Evolutionary conservation across 495 filamentous ascomycete species (phyloP).

Genomic region (Letharia lupina): DNA sequence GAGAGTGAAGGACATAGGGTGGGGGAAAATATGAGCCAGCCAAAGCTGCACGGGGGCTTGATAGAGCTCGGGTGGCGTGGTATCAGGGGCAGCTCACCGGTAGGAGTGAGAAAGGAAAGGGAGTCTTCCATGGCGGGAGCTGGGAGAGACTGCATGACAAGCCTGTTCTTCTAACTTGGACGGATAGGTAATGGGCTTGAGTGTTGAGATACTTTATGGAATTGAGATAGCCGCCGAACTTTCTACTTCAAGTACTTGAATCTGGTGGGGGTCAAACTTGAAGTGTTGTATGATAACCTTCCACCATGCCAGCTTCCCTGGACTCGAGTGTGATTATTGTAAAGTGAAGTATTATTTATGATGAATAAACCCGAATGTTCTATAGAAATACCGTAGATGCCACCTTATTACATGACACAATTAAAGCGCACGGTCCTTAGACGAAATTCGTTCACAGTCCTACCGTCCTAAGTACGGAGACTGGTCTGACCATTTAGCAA

Average conservation of each 20-base stretch:
- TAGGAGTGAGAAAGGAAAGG: slow-evolving; percentile 23
- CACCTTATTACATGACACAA: background rate
- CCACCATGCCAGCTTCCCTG: too few species aligned
- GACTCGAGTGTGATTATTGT: too few species aligned
- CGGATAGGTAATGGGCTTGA: background rate
- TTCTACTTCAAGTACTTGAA: too few species aligned
- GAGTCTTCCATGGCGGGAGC: slow-evolving; percentile 9
- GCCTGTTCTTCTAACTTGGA: slow-evolving; percentile 11
- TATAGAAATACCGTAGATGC: too few species aligned
- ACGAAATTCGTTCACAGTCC: too few species aligned
- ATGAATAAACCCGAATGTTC: too few species aligned
- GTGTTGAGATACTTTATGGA: background rate
- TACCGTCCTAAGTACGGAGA: too few species aligned
- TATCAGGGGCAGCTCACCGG: slow-evolving; percentile 20
- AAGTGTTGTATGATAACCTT: too few species aligned
- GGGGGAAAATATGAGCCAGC: slow-evolving; percentile 21
- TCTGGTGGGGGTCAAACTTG: too few species aligned
- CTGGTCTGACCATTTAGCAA: background rate
- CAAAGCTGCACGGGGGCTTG: slow-evolving; percentile 22
- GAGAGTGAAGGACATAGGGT: slow-evolving; percentile 11
- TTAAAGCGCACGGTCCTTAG: background rate
- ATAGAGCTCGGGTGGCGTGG: background rate
- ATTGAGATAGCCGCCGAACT: background rate
- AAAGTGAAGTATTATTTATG: too few species aligned
- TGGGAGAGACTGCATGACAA: slow-evolving; percentile 20